phyloP scores from a whole-genome alignment of 306 rosid species.

The Canavalia gladiata region DNA sequence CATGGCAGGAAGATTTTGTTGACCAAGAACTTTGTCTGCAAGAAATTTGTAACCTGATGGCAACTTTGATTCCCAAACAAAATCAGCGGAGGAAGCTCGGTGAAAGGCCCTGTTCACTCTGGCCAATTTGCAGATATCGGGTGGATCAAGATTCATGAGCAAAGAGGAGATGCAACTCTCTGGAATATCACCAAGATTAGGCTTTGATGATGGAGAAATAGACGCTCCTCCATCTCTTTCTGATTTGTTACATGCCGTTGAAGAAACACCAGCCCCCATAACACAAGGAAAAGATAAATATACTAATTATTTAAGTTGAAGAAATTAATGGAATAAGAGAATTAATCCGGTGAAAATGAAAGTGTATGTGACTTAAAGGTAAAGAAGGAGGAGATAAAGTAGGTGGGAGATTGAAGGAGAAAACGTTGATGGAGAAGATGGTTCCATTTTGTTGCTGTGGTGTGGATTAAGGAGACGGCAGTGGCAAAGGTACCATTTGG shows the following conservation, averaged over 20 bases:
- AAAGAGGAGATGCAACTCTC: constrained; percentile 78
- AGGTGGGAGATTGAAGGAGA: constrained; percentile 39
- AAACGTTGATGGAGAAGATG: constrained; percentile 37
- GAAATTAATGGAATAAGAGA: neutral
- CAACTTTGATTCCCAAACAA: constrained; percentile 79
- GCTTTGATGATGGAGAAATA: constrained; percentile 41
- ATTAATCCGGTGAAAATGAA: neutral
- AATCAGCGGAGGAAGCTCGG: constrained; percentile 80
- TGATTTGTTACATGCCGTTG: constrained; percentile 1
- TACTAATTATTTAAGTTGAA: neutral
- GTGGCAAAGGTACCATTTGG: constrained; percentile 38
- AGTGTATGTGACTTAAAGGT: constrained; percentile 43
- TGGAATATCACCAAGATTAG: constrained; percentile 74
- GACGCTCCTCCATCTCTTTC: constrained; percentile 20
- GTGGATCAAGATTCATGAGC: constrained; percentile 71
- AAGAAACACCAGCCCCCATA: constrained; percentile 75
- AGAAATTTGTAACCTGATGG: constrained; percentile 73
- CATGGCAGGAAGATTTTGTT: constrained; percentile 31
- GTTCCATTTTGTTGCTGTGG: constrained; percentile 53
- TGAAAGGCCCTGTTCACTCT: constrained; percentile 65
- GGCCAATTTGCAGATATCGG: constrained; percentile 79
- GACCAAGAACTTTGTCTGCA: constrained; percentile 49
- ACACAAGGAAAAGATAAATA: neutral
- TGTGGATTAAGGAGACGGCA: constrained; percentile 26
- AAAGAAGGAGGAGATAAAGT: constrained; percentile 62